These are phyloP conservation scores for Suillus subalutaceus DNA, from an alignment of 768 basidiomycete genomes.

Conservation along the genomic window DNA sequence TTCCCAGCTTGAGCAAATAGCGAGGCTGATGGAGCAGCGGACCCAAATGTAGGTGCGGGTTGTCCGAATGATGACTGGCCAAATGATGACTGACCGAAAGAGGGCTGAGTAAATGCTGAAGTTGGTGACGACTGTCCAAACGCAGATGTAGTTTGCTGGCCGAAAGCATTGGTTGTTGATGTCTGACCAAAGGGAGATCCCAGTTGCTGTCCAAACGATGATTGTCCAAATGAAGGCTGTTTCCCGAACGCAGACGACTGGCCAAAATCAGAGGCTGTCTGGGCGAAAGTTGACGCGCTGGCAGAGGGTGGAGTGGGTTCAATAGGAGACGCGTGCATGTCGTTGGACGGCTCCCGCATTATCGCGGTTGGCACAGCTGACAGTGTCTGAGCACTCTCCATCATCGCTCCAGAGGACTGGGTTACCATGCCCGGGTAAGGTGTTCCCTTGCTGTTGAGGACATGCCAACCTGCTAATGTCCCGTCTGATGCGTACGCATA, in stretches of 20 bases:
- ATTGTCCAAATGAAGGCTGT: conserved; percentile 14
- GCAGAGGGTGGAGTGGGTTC: conserved; percentile 22
- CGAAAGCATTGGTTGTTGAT: conserved; percentile 25
- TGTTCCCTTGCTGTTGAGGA: conserved; percentile 55
- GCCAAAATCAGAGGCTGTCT: conserved; percentile 36
- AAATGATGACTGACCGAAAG: conserved; percentile 35
- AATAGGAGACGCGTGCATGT: conserved; percentile 32
- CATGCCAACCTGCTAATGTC: conserved; percentile 72
- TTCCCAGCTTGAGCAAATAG: conserved; percentile 22
- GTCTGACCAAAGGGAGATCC: conserved; percentile 39
- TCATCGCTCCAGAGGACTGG: conserved; percentile 11
- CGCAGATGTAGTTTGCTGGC: conserved; percentile 20
- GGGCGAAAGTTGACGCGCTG: conserved; percentile 17
- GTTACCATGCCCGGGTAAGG: conserved; percentile 61
- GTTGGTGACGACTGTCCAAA: conserved; percentile 38
- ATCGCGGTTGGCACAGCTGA: conserved; percentile 22
- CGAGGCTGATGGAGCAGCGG: conserved; percentile 16
- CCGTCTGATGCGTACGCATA: conserved; percentile 82
- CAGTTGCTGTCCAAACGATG: conserved; percentile 34
- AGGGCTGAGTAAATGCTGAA: conserved; percentile 33
- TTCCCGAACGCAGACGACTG: conserved; percentile 32
- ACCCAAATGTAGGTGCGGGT: conserved; percentile 17
- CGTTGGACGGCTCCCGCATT: conserved; percentile 31
- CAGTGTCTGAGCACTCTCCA: conserved; percentile 38
- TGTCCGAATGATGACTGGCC: conserved; percentile 33